Percentiles rank a stretch among this genome's conserved stretches.
Conservation (phyloP, 2,329 filamentous ascomycete genomes). For the Zarea fungicola region DNA sequence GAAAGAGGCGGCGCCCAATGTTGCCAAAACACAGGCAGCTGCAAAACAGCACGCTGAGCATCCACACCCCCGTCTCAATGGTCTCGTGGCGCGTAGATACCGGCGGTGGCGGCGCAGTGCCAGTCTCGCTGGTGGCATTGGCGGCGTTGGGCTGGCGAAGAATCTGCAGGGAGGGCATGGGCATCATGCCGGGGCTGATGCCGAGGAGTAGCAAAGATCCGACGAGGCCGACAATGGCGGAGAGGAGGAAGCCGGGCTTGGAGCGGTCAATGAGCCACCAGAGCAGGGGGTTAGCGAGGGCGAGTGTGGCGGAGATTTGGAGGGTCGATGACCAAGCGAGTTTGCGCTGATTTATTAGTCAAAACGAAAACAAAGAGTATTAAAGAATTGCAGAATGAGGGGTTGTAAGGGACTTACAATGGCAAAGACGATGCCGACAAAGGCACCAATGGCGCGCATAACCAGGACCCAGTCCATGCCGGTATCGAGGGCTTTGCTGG, state of each 20-base stretch:
- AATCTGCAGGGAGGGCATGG: slow-evolving; percentile 49
- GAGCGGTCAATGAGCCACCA: slow-evolving; percentile 97
- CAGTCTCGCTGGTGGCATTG: slow-evolving; percentile 14
- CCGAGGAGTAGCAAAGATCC: slow-evolving; percentile 71
- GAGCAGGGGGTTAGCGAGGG: slow-evolving; percentile 84
- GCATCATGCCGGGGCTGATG: slow-evolving; percentile 73
- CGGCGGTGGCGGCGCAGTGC: slow-evolving; percentile 42
- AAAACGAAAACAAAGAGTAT: neutral
- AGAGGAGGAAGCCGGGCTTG: slow-evolving; percentile 75
- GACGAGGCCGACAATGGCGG: slow-evolving; percentile 63
- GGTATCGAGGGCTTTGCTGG: slow-evolving; percentile 29
- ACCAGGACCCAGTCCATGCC: slow-evolving; percentile 68
- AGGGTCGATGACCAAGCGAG: slow-evolving; percentile 91
- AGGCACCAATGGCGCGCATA: slow-evolving; percentile 53
- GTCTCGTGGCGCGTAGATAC: slow-evolving; percentile 53
- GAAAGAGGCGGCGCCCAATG: slow-evolving; percentile 75
- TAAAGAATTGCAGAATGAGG: neutral
- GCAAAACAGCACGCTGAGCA: slow-evolving; percentile 89
- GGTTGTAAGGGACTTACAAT: slow-evolving; percentile 59
- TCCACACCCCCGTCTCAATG: slow-evolving; percentile 76
- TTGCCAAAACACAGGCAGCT: slow-evolving; percentile 95
- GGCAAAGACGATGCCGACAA: slow-evolving; percentile 57
- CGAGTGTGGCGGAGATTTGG: slow-evolving; percentile 85
- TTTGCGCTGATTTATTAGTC: slow-evolving; percentile 58
- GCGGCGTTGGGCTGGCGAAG: slow-evolving; percentile 21